Percentiles rank a stretch among this genome's conserved stretches.
Conservation (phyloP, 768 basidiomycete genomes). For the Boletus tomentosulus region DNA sequence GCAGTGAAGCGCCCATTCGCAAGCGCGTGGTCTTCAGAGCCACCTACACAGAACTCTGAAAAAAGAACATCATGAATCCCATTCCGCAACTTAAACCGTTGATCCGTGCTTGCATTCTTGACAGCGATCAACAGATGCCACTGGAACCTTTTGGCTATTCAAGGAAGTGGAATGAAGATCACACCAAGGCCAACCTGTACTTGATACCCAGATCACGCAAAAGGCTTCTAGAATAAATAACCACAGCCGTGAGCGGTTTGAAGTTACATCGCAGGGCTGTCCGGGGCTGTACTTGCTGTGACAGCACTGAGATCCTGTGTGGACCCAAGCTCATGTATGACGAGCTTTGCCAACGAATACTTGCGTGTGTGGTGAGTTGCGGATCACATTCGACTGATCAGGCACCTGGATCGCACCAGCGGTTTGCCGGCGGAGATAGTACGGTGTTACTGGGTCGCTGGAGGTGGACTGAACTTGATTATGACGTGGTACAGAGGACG, state of each 20-base stretch:
- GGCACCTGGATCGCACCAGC: background rate
- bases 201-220: background rate
- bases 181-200: background rate
- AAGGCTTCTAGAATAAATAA: background rate
- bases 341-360: background rate
- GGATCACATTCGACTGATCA: background rate
- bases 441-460: background rate
- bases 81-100: background rate
- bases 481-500: background rate
- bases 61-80: background rate
- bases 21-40: background rate
- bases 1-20: background rate
- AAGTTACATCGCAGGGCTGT: constrained; percentile 12
- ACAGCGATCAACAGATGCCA: background rate
- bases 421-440: background rate
- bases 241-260: background rate
- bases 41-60: background rate
- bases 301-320: constrained; percentile 9
- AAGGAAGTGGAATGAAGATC: constrained; percentile 6
- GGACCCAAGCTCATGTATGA: background rate
- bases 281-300: constrained; percentile 19
- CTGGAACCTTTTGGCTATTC: background rate
- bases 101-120: background rate
- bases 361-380: background rate
- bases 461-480: background rate